Evolutionary conservation across 129 eudicot genomes (phyloP), one percentile per base, ranked within the genome.

Genomic region (Kitagawia praeruptora): DNA sequence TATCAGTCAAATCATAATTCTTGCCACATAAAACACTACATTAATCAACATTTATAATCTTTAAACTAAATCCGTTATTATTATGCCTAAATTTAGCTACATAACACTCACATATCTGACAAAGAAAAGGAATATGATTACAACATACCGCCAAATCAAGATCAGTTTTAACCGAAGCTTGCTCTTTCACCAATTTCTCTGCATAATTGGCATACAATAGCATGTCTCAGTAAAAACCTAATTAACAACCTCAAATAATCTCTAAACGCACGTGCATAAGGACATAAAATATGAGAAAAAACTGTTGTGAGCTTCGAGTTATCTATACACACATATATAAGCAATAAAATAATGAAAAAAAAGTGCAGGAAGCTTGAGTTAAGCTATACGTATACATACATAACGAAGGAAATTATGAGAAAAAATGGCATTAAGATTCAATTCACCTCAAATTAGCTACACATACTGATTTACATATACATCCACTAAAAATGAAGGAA

Each of bases 301-400:
- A 97, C 96, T 81, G 97, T 96, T 70, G 94, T 86, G 75, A 92
- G 94, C 89, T 90, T 95, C 84, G 87, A 77, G 79, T 83, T 88
- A 28, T 91, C 89, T 77, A 92, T 90, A 83, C 96, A 51, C 0
- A 16, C 5, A 51, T 1, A 19, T 19, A 21, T 6, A 19, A 21
- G 28, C 13, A 23, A 56, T 28, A 0, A 56, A 53, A 53, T 6
- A 23, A 1, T n/a, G 11, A 8, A 10, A 21, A 58, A 56, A 58
- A 58, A 1, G 15, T 58, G 67, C 14, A 58, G 66, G 11, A 7
- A 23, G 67, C 67, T 8, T 58, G 14, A 58, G 8, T 58, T 58
- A 0, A n/a, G 67, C 34, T 58, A n/a, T 8, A 58, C 34, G 3
- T 0, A 58, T 7, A n/a, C 67, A 58, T 9, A 58, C 7, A 58